These are phyloP conservation scores for Oxyria digyna DNA, from an alignment of 148 eudicot genomes.

Conservation along the genomic window DNA sequence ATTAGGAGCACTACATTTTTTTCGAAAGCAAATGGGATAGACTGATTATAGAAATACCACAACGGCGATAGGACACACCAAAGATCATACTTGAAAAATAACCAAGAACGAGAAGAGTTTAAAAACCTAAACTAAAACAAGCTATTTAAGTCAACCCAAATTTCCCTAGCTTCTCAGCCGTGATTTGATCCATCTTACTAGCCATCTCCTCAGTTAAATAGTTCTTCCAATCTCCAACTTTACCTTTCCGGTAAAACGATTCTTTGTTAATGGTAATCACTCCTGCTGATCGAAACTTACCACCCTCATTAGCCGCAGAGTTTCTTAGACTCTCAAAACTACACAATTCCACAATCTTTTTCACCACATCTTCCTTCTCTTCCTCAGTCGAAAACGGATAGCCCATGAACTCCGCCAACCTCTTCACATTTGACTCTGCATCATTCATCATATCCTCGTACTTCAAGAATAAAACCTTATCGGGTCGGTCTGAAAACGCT, in stretches of 20 bases:
- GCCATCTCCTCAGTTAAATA: constrained; percentile 25
- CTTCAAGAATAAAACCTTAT: constrained; percentile 23
- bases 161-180: not conserved
- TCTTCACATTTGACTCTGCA: constrained; percentile 19
- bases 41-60: too few relatives aligned
- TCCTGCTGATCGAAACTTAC: constrained; percentile 18
- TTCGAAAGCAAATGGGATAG: too few relatives aligned
- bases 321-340: constrained; percentile 34
- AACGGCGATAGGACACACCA: too few relatives aligned
- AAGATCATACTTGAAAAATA: too few relatives aligned
- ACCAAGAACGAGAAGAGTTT: too few relatives aligned
- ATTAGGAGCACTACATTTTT: too few relatives aligned
- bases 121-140: too few relatives aligned
- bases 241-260: constrained; percentile 27
- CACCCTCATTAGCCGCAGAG: constrained; percentile 22
- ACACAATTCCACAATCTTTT: constrained; percentile 13
- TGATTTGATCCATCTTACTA: constrained; percentile 14
- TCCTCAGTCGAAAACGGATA: not conserved
- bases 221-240: constrained; percentile 43
- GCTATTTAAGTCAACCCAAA: not conserved
- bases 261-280: not conserved
- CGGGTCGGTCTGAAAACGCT: not conserved
- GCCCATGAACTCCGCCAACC: constrained; percentile 15
- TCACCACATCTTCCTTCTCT: not conserved
- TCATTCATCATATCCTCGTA: constrained; percentile 34